A percentile compares a stretch with the other conserved stretches of the same genome.
These are phyloP conservation scores for Saturnispora dispora DNA, from an alignment of 805 yeast genomes.

Conservation along the genomic window DNA sequence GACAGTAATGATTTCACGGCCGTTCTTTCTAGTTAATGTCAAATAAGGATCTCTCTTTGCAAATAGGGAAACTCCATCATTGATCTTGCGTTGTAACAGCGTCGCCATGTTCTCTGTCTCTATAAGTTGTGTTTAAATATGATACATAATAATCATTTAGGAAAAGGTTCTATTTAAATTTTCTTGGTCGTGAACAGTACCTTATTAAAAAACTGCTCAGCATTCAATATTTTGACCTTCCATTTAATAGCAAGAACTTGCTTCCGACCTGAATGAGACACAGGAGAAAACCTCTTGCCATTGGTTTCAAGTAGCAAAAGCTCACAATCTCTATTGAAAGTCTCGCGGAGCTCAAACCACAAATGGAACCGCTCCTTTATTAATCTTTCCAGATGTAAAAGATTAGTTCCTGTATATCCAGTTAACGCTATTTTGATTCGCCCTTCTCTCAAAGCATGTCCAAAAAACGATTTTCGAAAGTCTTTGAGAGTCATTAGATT, in stretches of 20 bases:
- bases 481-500: background rate
- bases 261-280: conserved; percentile 15
- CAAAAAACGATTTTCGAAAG: conserved; percentile 3
- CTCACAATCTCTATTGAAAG: conserved; percentile 44
- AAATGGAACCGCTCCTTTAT: conserved; percentile 40
- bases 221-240: conserved; percentile 10
- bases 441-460: background rate
- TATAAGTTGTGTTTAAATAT: background rate
- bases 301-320: conserved; percentile 33
- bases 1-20: conserved; percentile 22
- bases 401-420: conserved; percentile 25
- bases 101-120: background rate
- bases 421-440: conserved; percentile 20
- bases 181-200: background rate
- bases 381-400: conserved; percentile 34
- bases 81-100: background rate
- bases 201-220: conserved; percentile 7
- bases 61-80: conserved; percentile 4
- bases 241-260: conserved; percentile 20
- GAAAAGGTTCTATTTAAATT: background rate
- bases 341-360: conserved; percentile 39
- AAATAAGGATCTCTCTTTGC: conserved; percentile 13
- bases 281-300: background rate
- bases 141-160: background rate
- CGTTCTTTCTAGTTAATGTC: conserved; percentile 20